Percentiles rank a stretch among this genome's conserved stretches.
phyloP scores from a whole-genome alignment of 2,329 filamentous ascomycete genomes.

The Alternaria atra region DNA sequence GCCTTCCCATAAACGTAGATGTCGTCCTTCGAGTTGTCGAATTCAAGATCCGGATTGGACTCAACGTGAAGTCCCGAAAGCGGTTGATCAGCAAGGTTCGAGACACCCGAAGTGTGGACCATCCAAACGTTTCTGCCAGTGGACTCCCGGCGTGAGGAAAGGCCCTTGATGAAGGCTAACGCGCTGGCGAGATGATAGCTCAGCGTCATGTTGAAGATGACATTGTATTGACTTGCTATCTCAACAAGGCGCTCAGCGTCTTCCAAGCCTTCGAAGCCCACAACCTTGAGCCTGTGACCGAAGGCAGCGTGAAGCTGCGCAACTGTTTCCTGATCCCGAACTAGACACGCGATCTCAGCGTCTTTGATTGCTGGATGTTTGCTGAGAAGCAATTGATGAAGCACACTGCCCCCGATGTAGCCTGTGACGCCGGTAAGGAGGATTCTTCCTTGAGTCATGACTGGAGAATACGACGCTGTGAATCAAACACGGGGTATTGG shows the following conservation, averaged over 20 bases:
- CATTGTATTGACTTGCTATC: conserved; percentile 6
- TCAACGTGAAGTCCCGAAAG: conserved; percentile 5
- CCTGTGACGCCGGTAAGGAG: conserved; percentile 3
- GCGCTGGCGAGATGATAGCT: conserved; percentile 4
- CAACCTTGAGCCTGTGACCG: neutral
- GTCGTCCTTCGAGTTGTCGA: conserved; percentile 2
- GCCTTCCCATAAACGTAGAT: conserved; percentile 3
- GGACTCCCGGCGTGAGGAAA: neutral
- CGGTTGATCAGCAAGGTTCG: conserved; percentile 2
- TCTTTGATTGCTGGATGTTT: conserved; percentile 1
- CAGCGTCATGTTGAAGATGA: conserved; percentile 7
- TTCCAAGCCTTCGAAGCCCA: conserved; percentile 4
- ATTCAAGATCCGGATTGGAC: conserved; percentile 1
- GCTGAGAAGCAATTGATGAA: conserved; percentile 2
- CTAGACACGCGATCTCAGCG: conserved; percentile 1
- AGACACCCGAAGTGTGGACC: conserved; percentile 8
- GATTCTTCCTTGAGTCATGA: neutral
- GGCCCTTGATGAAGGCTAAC: neutral
- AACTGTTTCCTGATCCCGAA: conserved; percentile 2
- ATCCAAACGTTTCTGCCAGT: conserved; percentile 5
- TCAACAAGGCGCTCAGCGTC: conserved; percentile 2
- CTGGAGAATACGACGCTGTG: neutral
- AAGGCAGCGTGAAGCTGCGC: conserved; percentile 3
- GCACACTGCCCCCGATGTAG: conserved; percentile 6
- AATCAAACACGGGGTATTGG: neutral